Conservation (phyloP, 75 land plant genomes). For the Sequoia sempervirens region DNA sequence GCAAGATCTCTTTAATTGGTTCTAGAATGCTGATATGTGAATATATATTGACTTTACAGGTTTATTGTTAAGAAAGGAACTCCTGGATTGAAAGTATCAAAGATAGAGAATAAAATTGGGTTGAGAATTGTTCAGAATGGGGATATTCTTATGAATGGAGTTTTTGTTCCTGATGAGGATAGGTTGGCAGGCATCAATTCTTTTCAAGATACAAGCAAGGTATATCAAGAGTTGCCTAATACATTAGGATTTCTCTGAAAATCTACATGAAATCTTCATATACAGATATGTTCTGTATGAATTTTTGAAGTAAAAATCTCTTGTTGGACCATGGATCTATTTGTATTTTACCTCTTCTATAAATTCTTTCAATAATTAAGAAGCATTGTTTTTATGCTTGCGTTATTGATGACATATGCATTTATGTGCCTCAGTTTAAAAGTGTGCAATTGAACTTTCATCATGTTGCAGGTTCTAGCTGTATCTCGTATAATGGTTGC, state of each 20-base stretch:
- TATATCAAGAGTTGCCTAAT: constrained; percentile 11
- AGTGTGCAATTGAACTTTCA: not conserved
- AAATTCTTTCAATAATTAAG: not conserved
- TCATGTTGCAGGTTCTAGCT: constrained; percentile 63
- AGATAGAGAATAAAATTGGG: constrained; percentile 90
- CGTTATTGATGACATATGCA: not conserved
- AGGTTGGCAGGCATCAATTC: constrained; percentile 81
- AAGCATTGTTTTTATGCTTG: not conserved
- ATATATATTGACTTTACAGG: constrained; percentile 29
- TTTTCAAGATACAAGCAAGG: constrained; percentile 91
- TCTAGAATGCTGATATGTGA: not conserved
- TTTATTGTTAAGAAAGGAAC: constrained; percentile 82
- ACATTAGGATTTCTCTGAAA: constrained; percentile 2
- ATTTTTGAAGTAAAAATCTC: not conserved
- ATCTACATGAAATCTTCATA: not conserved
- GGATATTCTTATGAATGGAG: constrained; percentile 69
- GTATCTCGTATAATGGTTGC: constrained; percentile 93
- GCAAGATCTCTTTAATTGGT: not conserved
- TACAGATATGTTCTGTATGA: not conserved
- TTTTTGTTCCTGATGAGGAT: constrained; percentile 91
- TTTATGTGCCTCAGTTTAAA: not conserved
- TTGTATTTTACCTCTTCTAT: not conserved
- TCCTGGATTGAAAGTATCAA: constrained; percentile 69
- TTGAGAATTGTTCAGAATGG: constrained; percentile 94
- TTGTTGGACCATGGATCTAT: not conserved